These are phyloP conservation scores for Beauveria caledonica DNA, from an alignment of 2,329 filamentous ascomycete genomes.

Conservation along the genomic window DNA sequence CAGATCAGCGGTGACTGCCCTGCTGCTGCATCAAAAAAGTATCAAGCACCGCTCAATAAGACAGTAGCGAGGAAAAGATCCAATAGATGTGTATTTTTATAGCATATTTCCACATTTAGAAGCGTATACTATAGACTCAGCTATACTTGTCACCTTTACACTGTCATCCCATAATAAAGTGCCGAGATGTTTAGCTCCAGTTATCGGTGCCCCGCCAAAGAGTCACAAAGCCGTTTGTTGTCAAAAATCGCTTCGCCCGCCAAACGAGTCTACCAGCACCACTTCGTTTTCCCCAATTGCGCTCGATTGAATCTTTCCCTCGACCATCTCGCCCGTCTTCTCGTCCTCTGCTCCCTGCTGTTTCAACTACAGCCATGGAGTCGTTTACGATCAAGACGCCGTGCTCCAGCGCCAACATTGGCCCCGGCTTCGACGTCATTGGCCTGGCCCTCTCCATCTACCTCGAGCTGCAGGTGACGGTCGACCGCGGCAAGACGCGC, in stretches of 20 bases:
- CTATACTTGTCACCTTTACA: neutral
- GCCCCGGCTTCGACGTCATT: constrained; percentile 95
- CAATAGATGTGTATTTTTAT: too few species aligned
- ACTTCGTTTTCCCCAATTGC: neutral
- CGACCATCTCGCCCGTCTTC: neutral
- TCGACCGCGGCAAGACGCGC: constrained; percentile 48
- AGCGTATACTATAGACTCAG: neutral
- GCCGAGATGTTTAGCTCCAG: neutral
- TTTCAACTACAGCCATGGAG: constrained; percentile 32
- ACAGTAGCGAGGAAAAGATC: too few species aligned
- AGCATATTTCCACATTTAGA: neutral
- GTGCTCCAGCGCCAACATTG: constrained; percentile 95
- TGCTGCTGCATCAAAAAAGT: too few species aligned
- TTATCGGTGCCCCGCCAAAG: constrained; percentile 12
- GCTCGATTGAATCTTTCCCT: neutral
- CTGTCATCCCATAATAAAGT: neutral
- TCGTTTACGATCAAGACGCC: constrained; percentile 71
- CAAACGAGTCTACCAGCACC: neutral
- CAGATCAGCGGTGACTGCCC: too few species aligned
- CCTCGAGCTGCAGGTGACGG: constrained; percentile 78
- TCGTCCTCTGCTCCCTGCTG: neutral
- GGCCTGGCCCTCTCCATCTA: constrained; percentile 90
- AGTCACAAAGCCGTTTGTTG: neutral
- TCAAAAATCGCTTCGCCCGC: neutral
- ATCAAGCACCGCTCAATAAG: too few species aligned